Evolutionary conservation across 2,329 filamentous ascomycete species (phyloP), one percentile per base, ranked within the genome.

Genomic region (Xylariaceae sp.): DNA sequence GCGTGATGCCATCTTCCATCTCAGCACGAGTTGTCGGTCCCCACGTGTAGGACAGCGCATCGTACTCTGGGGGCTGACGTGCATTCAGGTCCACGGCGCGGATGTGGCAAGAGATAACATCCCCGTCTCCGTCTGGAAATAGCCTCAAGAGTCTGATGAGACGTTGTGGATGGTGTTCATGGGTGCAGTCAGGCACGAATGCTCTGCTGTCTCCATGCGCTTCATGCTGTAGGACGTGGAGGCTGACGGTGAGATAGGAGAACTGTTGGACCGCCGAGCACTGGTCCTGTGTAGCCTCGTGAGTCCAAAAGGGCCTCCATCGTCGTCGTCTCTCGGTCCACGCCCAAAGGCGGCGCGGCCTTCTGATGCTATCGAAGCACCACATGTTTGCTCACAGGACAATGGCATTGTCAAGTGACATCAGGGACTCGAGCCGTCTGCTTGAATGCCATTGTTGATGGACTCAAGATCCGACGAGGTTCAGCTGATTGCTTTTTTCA

Each of bases 21-120:
- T 50, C 42, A 7, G 29, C 19, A 24, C 29, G 43, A 2, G 43
- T 45, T 9, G 48, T 44, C 15, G 40, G 44, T 9, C 42, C 40
- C 51, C 51, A 53, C 8, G 49, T 51, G 30, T 53, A 53, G 8
- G 51, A 53, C 28, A 53, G 38, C 11, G 51, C 51, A 32, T 53
- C 43, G 31, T 53, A 51, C 11, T 9, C 17, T 19, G 30, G 18
- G 19, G n/a, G 37, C n/a, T 30, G 9, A 7, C 13, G 15, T 4
- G 19, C 15, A 19, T 41, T 30, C 4, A 53, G 37, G 17, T 51
- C 41, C 15, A 43, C 39, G 16, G 42, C 35, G 19, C 34, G 42
- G 34, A 51, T 38, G 7, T 40, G 11, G 32, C 51, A 52, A 9
- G 36, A 19, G 9, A 51, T 30, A 9, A 42, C 31, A 15, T 40